Base-by-base conservation (phyloP, 305 asterid species). In the Fraxinus baroniana region DNA sequence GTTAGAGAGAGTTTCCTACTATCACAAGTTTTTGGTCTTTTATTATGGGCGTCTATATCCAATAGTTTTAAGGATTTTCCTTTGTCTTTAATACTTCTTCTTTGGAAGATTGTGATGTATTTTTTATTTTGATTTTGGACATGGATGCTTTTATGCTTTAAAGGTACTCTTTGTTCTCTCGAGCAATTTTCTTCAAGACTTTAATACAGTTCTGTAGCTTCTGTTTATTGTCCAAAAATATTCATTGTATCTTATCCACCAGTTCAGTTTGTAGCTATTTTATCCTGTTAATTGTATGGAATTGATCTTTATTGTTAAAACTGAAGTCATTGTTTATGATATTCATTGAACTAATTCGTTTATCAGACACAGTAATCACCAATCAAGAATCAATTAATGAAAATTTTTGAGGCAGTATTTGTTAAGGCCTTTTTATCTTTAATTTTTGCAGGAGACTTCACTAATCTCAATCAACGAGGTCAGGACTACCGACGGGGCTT, bases 401-500 rank as follows among this genome's bases (percentile, higher is more conserved):
- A 49, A 1, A 80, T 49, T 49, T 79, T 24, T 35, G 81, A 26
- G 33, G 60, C 55, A 15, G 20, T 17, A 79, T 57, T 74, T 86
- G 55, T 81, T 81, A n/a, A 64, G 76, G 37, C 82, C 79, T 87
- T 86, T 62, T 83, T 83, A 37, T 80, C 41, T 73, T 82, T 49
- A 55, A 70, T 79, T 76, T 82, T 86, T 87, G 62, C 90, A 96
- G 99, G 99, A 93, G 74, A 87, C 90, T 68, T 85, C 97, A 64
- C 97, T 85, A 87, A 80, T 93, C 36, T 84, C 97, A 39, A 82
- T 94, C 78, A 73, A 89, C 37, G 97, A 93, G 80, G 85, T 80
- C 33, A 91, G 89, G 89, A 92, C 89, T 78, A 84, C 89, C 28
- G 98, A 94, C 73, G 98, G 98, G 74, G 98, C 97, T 68, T 87